Conservation (phyloP, 2,329 filamentous ascomycete species). For the Clathrospora elynae region DNA sequence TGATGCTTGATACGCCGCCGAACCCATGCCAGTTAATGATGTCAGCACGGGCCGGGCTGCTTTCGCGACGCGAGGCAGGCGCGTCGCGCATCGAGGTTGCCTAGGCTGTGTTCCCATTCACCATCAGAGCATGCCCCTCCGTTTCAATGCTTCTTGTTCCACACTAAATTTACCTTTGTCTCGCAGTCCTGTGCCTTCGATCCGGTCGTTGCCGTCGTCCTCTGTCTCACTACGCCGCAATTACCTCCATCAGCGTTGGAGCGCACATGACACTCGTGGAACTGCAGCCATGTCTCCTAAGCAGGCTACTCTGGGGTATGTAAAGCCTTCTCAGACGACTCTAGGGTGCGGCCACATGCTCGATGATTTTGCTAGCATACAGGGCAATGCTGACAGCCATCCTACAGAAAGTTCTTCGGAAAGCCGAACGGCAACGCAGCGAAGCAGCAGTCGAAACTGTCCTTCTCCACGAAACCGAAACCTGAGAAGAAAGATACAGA, state of each 20-base stretch:
- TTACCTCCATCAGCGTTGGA: conserved; percentile 10
- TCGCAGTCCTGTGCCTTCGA: background rate
- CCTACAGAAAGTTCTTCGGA: conserved; percentile 80
- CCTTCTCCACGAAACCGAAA: conserved; percentile 65
- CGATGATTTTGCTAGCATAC: background rate
- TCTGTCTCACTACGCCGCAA: conserved; percentile 7
- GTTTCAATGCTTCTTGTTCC: conserved; percentile 35
- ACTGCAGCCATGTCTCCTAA: conserved; percentile 59
- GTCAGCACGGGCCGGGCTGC: conserved; percentile 36
- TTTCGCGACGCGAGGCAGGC: conserved; percentile 34
- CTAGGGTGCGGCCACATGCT: conserved; percentile 64
- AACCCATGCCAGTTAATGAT: conserved; percentile 35
- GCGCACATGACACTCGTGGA: conserved; percentile 14
- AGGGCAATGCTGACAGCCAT: conserved; percentile 13
- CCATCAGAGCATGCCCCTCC: conserved; percentile 39
- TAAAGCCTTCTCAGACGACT: conserved; percentile 73
- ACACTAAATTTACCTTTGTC: conserved; percentile 12
- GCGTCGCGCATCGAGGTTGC: conserved; percentile 34
- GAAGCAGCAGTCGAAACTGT: conserved; percentile 77
- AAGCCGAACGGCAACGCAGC: conserved; percentile 64
- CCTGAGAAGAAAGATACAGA: conserved; percentile 49
- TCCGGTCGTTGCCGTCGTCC: conserved; percentile 14
- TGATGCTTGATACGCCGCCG: conserved; percentile 17
- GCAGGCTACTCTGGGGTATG: conserved; percentile 88
- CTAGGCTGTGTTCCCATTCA: conserved; percentile 21